Base-by-base conservation (phyloP, 2,329 filamentous ascomycete genomes). In the Cercospora nicotianae region DNA sequence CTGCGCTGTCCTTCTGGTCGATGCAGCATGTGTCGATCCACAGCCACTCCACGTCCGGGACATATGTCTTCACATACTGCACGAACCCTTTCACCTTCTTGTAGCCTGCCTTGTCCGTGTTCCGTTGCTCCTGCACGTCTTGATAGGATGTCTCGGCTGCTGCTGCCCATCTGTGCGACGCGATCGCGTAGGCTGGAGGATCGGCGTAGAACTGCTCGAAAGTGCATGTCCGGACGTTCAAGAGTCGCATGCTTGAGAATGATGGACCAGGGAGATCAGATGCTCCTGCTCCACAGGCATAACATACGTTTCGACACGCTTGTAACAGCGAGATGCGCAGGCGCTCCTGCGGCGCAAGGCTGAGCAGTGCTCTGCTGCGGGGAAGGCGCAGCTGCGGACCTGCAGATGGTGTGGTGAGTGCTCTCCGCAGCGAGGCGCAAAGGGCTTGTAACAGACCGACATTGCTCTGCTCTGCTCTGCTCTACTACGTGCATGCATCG, bases 1-100 rank as follows among this genome's bases (percentile, higher is more conserved):
- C 36, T 1, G 36, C 36, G 13, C 6, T 39, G 36, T 39, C 2
- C 36, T 39, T 39, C 13, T n/a, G 13, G 36, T 39, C 36, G 36
- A 39, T 39, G 36, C 36, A 39, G 36, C 36, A 39, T 39, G 36
- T 39, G 36, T 39, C 36, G 13, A 39, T 39, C 36, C 36, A 39
- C 36, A 39, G 36, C 36, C 36, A 39, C 36, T 65, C 55, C 61
- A 33, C 1, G 87, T 39, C 36, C 2, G 36, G 36, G 36, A 39
- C 36, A n/a, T 39, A 13, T 39, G 13, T 7, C 36, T 39, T 39
- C 36, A 39, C 13, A 39, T 39, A 39, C 36, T 39, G 36, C 36
- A 39, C 36, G 36, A n/a, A 39, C 36, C 36, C 36, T 39, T 16
- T 13, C 36, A 39, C 3, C 36, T 39, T 39, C 13, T 39, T 39